Evolutionary conservation across 495 filamentous ascomycete species (phyloP).

Genomic region (Hypomontagnella monticulosa): DNA sequence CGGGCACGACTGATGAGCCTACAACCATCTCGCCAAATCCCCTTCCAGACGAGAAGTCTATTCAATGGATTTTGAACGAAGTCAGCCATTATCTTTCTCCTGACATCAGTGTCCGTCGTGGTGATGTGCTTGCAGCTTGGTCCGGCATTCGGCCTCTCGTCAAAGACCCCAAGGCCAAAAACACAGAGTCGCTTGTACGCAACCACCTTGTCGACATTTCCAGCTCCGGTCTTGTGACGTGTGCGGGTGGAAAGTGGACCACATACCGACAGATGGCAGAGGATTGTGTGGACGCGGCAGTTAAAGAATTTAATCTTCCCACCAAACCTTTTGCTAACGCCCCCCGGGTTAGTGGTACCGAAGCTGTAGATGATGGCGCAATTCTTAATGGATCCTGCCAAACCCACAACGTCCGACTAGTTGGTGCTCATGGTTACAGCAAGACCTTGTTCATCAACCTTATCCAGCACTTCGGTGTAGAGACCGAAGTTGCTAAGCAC

Average conservation of each 20-base stretch:
- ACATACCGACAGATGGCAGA: slow-evolving; percentile 99
- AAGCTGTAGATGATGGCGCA: slow-evolving; percentile 76
- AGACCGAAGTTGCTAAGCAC: slow-evolving; percentile 94
- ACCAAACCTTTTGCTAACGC: slow-evolving; percentile 65
- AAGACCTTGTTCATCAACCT: slow-evolving; percentile 98
- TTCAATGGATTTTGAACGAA: slow-evolving; percentile 95
- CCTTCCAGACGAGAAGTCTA: slow-evolving; percentile 89
- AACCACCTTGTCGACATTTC: slow-evolving; percentile 94
- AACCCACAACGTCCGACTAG: slow-evolving; percentile 87
- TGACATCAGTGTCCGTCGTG: slow-evolving; percentile 91
- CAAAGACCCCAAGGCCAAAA: slow-evolving; percentile 91
- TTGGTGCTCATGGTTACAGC: slow-evolving; percentile 93
- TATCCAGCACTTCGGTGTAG: slow-evolving; percentile 95
- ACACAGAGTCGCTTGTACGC: slow-evolving; percentile 93
- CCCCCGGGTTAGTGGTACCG: slow-evolving; percentile 81
- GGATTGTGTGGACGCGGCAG: slow-evolving; percentile 91
- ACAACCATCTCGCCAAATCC: slow-evolving; percentile 84
- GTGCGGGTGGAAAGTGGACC: slow-evolving; percentile 98
- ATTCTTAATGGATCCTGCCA: slow-evolving; percentile 86
- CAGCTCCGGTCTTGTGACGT: slow-evolving; percentile 85
- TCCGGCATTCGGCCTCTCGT: slow-evolving; percentile 93
- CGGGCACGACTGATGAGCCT: slow-evolving; percentile 93
- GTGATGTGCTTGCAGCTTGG: slow-evolving; percentile 96
- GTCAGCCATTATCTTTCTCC: slow-evolving; percentile 89
- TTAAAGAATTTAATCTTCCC: slow-evolving; percentile 78